Evolutionary conservation across 129 eudicot genomes (phyloP).

Genomic region (Centella asiatica): DNA sequence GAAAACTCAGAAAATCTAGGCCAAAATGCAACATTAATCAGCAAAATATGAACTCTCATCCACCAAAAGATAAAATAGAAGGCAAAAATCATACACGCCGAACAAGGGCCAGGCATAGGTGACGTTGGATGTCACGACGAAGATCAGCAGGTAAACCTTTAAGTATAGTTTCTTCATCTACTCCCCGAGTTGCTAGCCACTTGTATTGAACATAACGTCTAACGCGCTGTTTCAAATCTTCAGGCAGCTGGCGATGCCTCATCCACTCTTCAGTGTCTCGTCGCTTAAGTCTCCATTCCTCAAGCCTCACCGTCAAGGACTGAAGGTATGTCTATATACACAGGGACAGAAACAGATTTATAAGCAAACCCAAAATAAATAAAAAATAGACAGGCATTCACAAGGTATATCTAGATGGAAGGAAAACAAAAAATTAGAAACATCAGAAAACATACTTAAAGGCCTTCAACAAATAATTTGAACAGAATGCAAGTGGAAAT

Average conservation of each 20-base stretch:
- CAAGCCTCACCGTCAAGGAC: slow-evolving; percentile 86
- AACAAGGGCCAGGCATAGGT: slow-evolving; percentile 90
- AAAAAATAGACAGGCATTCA: background rate
- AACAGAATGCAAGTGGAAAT: too few species aligned
- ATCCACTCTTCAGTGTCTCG: slow-evolving; percentile 99
- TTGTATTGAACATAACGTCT: slow-evolving; percentile 85
- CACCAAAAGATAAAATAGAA: background rate
- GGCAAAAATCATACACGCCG: slow-evolving; percentile 50
- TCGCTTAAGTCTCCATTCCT: slow-evolving; percentile 95
- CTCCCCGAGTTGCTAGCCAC: slow-evolving; percentile 98
- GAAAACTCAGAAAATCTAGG: background rate
- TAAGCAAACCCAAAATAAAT: background rate
- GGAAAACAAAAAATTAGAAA: background rate
- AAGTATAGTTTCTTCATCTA: slow-evolving; percentile 72
- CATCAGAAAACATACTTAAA: background rate
- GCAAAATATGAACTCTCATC: background rate
- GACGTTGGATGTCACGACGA: slow-evolving; percentile 90
- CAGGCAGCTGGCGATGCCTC: slow-evolving; percentile 95
- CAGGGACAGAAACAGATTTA: slow-evolving; percentile 1
- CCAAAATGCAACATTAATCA: background rate
- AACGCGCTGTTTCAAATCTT: slow-evolving; percentile 77
- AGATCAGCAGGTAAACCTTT: slow-evolving; percentile 82
- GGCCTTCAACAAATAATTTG: background rate
- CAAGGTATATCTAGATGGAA: background rate
- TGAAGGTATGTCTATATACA: slow-evolving; percentile 82